Base-by-base conservation (phyloP, 257 asterid genomes). In the Verbascum thapsus region DNA sequence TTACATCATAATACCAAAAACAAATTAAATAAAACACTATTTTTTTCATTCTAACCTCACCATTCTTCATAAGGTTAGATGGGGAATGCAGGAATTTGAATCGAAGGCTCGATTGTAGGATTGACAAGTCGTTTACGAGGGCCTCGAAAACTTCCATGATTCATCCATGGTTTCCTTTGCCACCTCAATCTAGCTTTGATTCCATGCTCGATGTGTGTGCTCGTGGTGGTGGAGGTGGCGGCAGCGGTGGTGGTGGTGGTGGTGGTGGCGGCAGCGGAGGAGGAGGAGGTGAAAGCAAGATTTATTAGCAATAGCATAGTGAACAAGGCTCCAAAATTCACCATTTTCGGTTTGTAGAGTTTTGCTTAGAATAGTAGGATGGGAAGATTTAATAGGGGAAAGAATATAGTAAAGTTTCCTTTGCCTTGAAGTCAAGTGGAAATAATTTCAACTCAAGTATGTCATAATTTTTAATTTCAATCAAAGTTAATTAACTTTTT, bases 91-190 rank as follows among this genome's bases (percentile, higher is more conserved):
- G 78, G 81, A 61, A 68, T 49, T 64, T 44, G 72, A 53, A 63
- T 53, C 6, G 76, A 75, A 48, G 68, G 78, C 66, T 75, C 56
- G 22, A 52, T 61, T 4, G 82, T 57, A 12, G 86, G 82, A 57
- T 69, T 69, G 18, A 82, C 67, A 9, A 84, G 72, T 63, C 74
- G 86, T 66, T 71, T 73, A 23, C 40, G 71, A 23, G 78, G 78
- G 8, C 86, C 86, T 0, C 88, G 81, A 13, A 72, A 73, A 81
- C 90, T 79, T 49, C 94, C 94, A 15, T 85, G 94, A 60, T 83
- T 83, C 79, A 81, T 75, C 77, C 83, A 58, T 8, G 80, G 63
- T 74, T 73, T 40, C 71, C 72, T 71, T 56, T 61, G 73, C 86
- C 78, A 69, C 74, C 75, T 66, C 68, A 74, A 47, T 49, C 8